Evolutionary conservation across 2,329 filamentous ascomycete genomes (phyloP).

Genomic region (Alternaria sp.): DNA sequence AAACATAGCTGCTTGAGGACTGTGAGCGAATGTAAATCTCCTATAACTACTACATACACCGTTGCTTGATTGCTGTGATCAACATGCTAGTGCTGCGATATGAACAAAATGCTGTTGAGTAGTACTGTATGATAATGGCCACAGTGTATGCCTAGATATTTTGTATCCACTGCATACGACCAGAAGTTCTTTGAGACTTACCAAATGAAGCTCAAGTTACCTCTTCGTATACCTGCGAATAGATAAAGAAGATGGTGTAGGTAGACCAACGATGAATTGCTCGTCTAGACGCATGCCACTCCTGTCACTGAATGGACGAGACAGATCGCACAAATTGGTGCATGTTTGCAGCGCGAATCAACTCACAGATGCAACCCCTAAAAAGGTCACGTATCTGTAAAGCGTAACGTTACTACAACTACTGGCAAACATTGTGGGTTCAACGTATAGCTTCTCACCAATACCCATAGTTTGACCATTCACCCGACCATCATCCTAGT

Average conservation of each 20-base stretch:
- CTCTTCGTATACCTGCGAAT: neutral
- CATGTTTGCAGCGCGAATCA: too few relatives aligned
- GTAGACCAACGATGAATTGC: neutral
- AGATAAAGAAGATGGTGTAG: neutral
- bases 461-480: neutral
- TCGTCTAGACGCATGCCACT: neutral
- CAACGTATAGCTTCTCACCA: neutral
- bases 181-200: fast-evolving
- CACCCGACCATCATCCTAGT: neutral
- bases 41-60: neutral
- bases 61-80: neutral
- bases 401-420: neutral
- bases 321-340: neutral
- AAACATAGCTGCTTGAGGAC: neutral
- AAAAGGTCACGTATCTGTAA: neutral
- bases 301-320: neutral
- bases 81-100: neutral
- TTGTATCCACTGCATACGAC: neutral
- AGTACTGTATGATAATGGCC: neutral
- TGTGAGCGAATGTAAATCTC: neutral
- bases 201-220: neutral
- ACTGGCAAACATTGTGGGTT: neutral
- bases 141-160: neutral
- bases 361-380: too few relatives aligned
- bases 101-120: neutral